Base-by-base conservation (phyloP, 208 protist genomes). In the Novymonas esmeraldas region DNA sequence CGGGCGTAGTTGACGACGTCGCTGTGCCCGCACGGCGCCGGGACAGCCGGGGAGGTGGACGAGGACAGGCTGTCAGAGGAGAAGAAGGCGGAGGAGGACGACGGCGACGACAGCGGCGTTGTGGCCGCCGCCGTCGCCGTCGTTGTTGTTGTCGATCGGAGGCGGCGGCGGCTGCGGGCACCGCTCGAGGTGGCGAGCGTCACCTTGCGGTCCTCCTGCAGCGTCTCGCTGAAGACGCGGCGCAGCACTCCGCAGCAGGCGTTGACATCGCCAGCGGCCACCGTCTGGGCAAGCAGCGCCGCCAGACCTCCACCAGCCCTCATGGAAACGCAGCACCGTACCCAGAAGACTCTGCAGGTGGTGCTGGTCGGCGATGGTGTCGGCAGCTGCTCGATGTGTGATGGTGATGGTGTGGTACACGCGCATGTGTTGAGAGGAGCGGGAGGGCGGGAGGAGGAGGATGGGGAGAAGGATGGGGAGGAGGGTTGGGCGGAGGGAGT, bases 211-310 rank as follows among this genome's bases (percentile, higher is more conserved):
- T 67, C 50, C 7, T 49, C 64, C 29, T 46, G 58, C 39, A 78
- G 34, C 14, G 74, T 59, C 60, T 94, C 85, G 56, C 85, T 90
- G 31, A 87, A 82, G 48, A 92, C 74, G 38, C 85, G 82, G 20
- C 89, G 79, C 61, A 94, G 64, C 16, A 92, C 64, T 34, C 89
- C 85, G 68, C 89, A 94, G 73, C 83, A 94, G 39, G 84, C 85
- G 71, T 94, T 94, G n/a, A 94, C 51, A 70, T 94, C 78, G 36
- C 88, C 85, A 0, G 80, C 70, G 4, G 71, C 57, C 14, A 91
- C 62, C 36, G 80, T 78, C 44, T 82, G 73, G 31, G 70, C 81
- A 50, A 94, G 71, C 33, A 90, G 68, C 6, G 58, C 59, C 24
- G 79, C 76, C 33, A 90, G 50, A 63, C 74, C 76, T 18, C 74